phyloP scores from a whole-genome alignment of 306 rosid species.

The Trifolium dubium region DNA sequence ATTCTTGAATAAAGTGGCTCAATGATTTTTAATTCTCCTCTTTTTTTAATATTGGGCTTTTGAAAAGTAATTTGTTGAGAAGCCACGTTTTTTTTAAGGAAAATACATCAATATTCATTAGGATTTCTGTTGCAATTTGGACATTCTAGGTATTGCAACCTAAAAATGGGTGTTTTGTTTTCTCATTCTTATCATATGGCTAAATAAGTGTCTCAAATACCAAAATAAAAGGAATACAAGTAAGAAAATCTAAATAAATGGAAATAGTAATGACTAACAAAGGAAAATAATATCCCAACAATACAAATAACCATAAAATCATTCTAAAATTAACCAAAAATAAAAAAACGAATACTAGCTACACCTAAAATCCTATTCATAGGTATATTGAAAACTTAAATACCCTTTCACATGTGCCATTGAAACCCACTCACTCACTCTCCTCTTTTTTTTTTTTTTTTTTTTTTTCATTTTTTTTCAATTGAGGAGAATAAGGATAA shows the following conservation, averaged over 20 bases:
- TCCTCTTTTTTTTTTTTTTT: neutral
- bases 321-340: constrained; percentile 9
- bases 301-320: neutral
- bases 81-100: too few relatives aligned
- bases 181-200: neutral
- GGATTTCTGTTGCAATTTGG: too few relatives aligned
- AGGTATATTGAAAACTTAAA: neutral
- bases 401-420: neutral
- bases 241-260: neutral
- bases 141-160: too few relatives aligned
- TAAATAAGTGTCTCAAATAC: neutral
- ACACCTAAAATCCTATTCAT: neutral
- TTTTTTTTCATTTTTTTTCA: neutral
- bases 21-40: too few relatives aligned
- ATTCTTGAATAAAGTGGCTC: too few relatives aligned
- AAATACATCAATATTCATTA: too few relatives aligned
- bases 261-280: neutral
- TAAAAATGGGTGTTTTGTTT: neutral
- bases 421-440: neutral
- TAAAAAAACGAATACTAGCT: neutral
- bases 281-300: neutral
- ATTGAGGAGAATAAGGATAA: neutral
- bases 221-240: neutral
- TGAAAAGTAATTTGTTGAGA: too few relatives aligned
- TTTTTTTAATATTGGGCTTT: too few relatives aligned